Evolutionary conservation across 495 filamentous ascomycete genomes (phyloP), one percentile per base, ranked within the genome.

Genomic region (Darksidea phi): DNA sequence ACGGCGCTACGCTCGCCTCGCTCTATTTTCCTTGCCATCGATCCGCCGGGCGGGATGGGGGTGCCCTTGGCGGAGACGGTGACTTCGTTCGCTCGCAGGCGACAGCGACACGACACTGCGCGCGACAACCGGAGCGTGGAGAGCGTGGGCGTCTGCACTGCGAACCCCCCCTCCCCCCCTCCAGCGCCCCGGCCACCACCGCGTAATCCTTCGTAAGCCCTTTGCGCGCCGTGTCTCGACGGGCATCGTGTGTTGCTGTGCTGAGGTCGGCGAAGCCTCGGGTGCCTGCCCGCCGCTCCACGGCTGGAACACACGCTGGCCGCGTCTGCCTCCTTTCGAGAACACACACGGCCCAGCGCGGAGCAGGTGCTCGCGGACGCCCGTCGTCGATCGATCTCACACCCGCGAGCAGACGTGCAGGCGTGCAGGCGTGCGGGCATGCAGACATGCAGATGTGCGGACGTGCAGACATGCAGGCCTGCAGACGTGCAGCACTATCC

Each of bases 341-440:
- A 48, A 26, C 54, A 34, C 54, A 24, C 41, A 57, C 54, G 38
- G 38, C 25, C 38, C 54, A 43, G 32, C 20, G 7, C 6, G 32
- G 26, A 54, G 51, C 51, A 54, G 51, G 51, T 54, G 51, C 51
- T 55, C 60, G 54, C 36, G 38, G 61, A 36, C 61, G 41, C 47
- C 55, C 54, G 38, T 57, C 54, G 61, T 59, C 48, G 61, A 64
- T 64, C 61, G 54, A 64, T 64, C 61, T 64, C 41, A 41, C 61
- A 64, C 54, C 61, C 54, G 48, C 48, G n/a, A n/a, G 28, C 34
- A 28, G 54, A 32, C 53, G 55, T 55, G 61, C 61, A 57, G 60
- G n/a, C n/a, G n/a, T n/a, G n/a, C n/a, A n/a, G n/a, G n/a, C n/a
- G n/a, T n/a, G n/a, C n/a, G n/a, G n/a, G n/a, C n/a, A n/a, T n/a